A percentile compares a stretch with the other conserved stretches of the same genome.
Evolutionary conservation across 768 basidiomycete genomes (phyloP).

Genomic region (Macrolepiota fuliginosa): DNA sequence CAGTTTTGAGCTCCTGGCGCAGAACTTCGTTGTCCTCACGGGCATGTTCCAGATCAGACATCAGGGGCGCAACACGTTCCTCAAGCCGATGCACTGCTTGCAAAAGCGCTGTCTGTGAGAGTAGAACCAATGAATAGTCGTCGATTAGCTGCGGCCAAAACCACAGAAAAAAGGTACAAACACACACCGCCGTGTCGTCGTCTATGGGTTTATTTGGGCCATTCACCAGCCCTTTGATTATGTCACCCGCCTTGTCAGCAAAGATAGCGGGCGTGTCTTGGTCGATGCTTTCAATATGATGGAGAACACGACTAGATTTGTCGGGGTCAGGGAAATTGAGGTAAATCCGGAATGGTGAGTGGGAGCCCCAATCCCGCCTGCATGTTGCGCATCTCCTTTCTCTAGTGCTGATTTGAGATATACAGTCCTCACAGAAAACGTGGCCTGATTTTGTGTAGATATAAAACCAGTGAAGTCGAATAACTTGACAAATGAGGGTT

Average conservation of each 20-base stretch:
- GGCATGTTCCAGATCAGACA: neutral
- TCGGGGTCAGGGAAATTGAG: conserved; percentile 4
- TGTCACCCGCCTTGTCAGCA: neutral
- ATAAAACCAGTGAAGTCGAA: neutral
- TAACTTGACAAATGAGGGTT: neutral
- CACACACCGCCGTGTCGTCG: neutral
- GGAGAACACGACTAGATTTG: neutral
- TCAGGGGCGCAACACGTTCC: conserved; percentile 7
- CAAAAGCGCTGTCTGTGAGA: neutral
- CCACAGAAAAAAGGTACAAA: neutral
- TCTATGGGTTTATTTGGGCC: neutral
- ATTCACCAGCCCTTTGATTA: neutral
- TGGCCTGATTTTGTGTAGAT: neutral
- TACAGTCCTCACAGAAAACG: conserved; percentile 10
- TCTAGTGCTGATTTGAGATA: neutral
- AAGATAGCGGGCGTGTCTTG: neutral
- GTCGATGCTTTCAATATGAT: conserved; percentile 6
- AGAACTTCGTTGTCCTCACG: conserved; percentile 5
- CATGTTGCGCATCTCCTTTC: conserved; percentile 4
- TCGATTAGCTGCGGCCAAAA: neutral
- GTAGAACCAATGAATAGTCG: neutral
- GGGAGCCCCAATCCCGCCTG: neutral
- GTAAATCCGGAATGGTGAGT: neutral
- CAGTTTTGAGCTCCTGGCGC: neutral
- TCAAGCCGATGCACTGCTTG: conserved; percentile 6